Conservation (phyloP, 495 filamentous ascomycete genomes). For the Penicillium robsamsonii region DNA sequence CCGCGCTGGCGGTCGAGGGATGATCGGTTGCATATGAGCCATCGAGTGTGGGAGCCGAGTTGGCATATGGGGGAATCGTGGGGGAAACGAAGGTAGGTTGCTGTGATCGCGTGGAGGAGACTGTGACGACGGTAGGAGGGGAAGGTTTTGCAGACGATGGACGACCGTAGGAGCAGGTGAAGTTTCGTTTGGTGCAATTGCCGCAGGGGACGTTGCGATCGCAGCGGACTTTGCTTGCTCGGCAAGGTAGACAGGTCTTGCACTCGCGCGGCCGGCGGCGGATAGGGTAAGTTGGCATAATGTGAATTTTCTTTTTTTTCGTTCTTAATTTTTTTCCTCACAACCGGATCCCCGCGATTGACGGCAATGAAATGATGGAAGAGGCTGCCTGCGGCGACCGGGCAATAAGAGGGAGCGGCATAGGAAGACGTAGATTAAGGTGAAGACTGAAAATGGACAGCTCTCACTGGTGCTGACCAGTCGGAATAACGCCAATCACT, state of each 20-base stretch:
- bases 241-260: slow-evolving; percentile 50
- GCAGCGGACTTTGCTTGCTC: slow-evolving; percentile 58
- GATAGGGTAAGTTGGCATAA: slow-evolving; percentile 42
- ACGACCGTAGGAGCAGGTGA: slow-evolving; percentile 69
- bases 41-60: slow-evolving; percentile 14
- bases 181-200: slow-evolving; percentile 70
- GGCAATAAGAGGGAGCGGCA: slow-evolving; percentile 19
- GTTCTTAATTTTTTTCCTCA: slow-evolving; percentile 16
- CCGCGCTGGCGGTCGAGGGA: slow-evolving; percentile 19
- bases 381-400: slow-evolving; percentile 20
- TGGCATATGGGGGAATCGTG: slow-evolving; percentile 9
- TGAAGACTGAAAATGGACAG: slow-evolving; percentile 6
- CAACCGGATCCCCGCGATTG: slow-evolving; percentile 16
- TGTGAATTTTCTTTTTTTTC: slow-evolving; percentile 2
- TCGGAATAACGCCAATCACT: slow-evolving; percentile 1
- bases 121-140: slow-evolving; percentile 14
- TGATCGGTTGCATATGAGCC: slow-evolving; percentile 16
- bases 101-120: slow-evolving; percentile 23
- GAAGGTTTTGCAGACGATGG: slow-evolving; percentile 40
- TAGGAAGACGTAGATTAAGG: slow-evolving; percentile 16
- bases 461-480: slow-evolving; percentile 10
- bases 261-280: slow-evolving; percentile 49
- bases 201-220: slow-evolving; percentile 71
- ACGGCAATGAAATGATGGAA: slow-evolving; percentile 9
- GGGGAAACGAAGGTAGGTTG: slow-evolving; percentile 18